A percentile compares a stretch with the other conserved stretches of the same genome.
These are phyloP conservation scores for Amanita rimosa DNA, from an alignment of 768 basidiomycete species.

Conservation along the genomic window DNA sequence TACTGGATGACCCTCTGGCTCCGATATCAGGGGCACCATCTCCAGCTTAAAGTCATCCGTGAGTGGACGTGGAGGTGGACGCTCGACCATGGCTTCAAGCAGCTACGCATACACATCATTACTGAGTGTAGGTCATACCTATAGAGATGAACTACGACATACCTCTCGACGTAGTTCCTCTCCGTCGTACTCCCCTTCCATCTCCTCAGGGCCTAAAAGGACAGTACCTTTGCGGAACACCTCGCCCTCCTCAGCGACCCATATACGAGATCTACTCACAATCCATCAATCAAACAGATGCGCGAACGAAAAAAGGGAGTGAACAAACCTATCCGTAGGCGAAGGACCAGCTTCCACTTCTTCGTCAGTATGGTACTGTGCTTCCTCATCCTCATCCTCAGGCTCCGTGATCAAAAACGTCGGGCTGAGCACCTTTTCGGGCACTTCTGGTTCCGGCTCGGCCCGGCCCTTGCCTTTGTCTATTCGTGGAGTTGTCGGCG, in stretches of 20 bases:
- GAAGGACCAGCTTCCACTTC: conserved; percentile 23
- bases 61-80: conserved; percentile 67
- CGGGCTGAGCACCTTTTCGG: conserved; percentile 64
- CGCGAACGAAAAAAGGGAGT: background rate
- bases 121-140: background rate
- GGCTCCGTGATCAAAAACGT: conserved; percentile 32
- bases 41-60: conserved; percentile 50
- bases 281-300: background rate
- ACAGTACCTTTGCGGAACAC: conserved; percentile 87
- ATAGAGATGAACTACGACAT: conserved; percentile 11
- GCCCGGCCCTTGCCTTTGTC: conserved; percentile 78
- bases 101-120: conserved; percentile 32
- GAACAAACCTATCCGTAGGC: conserved; percentile 39
- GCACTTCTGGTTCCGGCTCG: conserved; percentile 54
- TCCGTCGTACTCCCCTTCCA: conserved; percentile 82
- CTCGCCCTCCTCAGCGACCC: conserved; percentile 94
- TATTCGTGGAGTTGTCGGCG: conserved; percentile 46
- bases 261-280: conserved; percentile 47
- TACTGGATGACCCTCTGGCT: background rate
- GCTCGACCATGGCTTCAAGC: conserved; percentile 77
- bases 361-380: conserved; percentile 24
- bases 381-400: conserved; percentile 46
- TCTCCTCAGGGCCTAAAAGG: conserved; percentile 71
- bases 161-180: conserved; percentile 83
- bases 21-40: conserved; percentile 10